Conservation (phyloP, 345 rosid genomes). For the Hibiscus tridactylites region DNA sequence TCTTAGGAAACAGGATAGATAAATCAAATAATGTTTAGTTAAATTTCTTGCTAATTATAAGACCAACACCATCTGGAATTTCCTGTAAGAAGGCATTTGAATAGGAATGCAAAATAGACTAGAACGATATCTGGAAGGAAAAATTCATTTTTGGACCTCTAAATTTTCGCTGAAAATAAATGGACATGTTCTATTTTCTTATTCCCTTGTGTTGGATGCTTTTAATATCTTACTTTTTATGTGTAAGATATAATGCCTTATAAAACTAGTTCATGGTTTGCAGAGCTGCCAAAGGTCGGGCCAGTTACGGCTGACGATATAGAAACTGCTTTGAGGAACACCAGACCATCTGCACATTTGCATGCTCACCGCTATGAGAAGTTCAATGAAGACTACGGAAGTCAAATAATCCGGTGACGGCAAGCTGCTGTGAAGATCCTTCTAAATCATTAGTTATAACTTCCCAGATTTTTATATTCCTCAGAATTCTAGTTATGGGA, state of each 20-base stretch:
- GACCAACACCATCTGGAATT: not conserved
- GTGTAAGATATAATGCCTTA: not conserved
- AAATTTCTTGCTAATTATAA: not conserved
- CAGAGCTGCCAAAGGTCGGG: constrained; percentile 81
- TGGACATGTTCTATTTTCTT: not conserved
- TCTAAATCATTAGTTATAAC: not conserved
- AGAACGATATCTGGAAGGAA: not conserved
- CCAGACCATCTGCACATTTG: constrained; percentile 94
- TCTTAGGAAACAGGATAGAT: not conserved
- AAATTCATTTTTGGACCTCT: not conserved
- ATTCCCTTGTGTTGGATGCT: not conserved
- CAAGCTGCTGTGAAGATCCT: not conserved
- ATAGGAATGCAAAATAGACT: not conserved
- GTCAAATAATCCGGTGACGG: constrained; percentile 62
- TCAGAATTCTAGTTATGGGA: not conserved
- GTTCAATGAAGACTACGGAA: constrained; percentile 85
- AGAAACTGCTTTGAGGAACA: constrained; percentile 68
- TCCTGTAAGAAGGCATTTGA: not conserved
- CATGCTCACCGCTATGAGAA: constrained; percentile 77
- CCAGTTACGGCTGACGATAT: constrained; percentile 62
- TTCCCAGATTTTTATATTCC: not conserved
- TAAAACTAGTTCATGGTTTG: constrained; percentile 3
- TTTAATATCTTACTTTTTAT: not conserved
- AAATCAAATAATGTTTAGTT: not conserved
- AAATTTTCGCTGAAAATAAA: not conserved